These are phyloP conservation scores for Carnegiea gigantea DNA, from an alignment of 179 eudicot species.

Conservation along the genomic window DNA sequence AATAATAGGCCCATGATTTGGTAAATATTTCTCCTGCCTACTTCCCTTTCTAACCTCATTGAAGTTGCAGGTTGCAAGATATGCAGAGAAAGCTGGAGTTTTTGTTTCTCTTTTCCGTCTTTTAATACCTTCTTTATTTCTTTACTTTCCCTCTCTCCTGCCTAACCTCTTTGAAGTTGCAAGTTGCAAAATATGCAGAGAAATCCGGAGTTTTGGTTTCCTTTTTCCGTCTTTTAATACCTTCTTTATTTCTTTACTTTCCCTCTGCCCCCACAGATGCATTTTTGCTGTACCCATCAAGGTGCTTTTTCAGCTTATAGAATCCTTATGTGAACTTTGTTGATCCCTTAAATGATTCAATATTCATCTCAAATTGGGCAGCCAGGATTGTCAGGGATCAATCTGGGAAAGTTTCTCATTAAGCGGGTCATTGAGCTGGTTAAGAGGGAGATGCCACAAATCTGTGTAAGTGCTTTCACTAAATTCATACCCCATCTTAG, in stretches of 20 bases:
- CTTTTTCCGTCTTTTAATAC: neutral
- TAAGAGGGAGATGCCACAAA: conserved; percentile 84
- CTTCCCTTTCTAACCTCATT: neutral
- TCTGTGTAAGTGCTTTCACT: conserved; percentile 58
- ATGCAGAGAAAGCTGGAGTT: neutral
- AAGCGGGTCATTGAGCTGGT: conserved; percentile 94
- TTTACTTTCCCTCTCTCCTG: neutral
- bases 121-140: neutral
- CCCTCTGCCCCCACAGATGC: neutral
- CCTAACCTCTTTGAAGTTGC: neutral
- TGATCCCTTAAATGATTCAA: neutral
- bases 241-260: neutral
- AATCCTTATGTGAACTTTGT: neutral
- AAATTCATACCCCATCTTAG: neutral
- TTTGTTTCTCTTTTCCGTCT: neutral
- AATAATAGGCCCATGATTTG: neutral
- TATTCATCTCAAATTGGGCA: conserved; percentile 36
- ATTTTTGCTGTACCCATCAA: neutral
- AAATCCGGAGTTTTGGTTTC: neutral
- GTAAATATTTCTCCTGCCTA: neutral
- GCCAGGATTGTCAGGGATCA: conserved; percentile 96
- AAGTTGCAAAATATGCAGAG: neutral
- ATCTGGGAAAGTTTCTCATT: conserved; percentile 93
- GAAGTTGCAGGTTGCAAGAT: neutral
- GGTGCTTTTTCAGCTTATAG: neutral